Conservation (phyloP, 805 yeast species). For the Yarrowia keelungensis region DNA sequence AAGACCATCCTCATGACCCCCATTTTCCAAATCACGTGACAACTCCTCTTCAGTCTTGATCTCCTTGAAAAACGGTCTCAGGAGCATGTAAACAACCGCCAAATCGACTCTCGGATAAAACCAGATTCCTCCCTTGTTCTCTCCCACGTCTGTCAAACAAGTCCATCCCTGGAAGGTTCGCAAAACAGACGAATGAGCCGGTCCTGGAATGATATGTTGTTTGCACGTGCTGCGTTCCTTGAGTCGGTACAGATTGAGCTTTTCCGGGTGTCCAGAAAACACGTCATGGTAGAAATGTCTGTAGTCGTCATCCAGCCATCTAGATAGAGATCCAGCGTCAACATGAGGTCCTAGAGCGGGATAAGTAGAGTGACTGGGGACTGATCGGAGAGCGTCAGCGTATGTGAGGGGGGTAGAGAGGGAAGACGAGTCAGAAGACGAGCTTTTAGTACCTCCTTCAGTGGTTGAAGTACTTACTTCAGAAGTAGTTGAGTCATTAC, state of each 20-base stretch:
- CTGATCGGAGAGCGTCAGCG: constrained; percentile 6
- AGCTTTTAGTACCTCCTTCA: too few relatives aligned
- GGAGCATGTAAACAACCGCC: not conserved
- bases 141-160: constrained; percentile 16
- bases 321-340: constrained; percentile 4
- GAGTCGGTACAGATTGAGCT: constrained; percentile 11
- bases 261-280: constrained; percentile 4
- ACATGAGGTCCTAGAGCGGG: constrained; percentile 15
- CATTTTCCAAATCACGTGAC: not conserved
- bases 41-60: not conserved
- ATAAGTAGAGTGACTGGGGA: not conserved
- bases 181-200: constrained; percentile 2
- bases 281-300: not conserved
- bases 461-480: too few relatives aligned
- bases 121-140: constrained; percentile 11
- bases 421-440: too few relatives aligned
- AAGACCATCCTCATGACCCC: not conserved
- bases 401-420: constrained; percentile 10
- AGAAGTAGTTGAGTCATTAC: too few relatives aligned
- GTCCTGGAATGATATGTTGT: constrained; percentile 1
- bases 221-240: not conserved
- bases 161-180: constrained; percentile 28
- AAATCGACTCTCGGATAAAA: not conserved
- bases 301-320: constrained; percentile 12
- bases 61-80: constrained; percentile 7